Evolutionary conservation across 257 asterid species (phyloP).

Genomic region (Solanum bulbocastanum): DNA sequence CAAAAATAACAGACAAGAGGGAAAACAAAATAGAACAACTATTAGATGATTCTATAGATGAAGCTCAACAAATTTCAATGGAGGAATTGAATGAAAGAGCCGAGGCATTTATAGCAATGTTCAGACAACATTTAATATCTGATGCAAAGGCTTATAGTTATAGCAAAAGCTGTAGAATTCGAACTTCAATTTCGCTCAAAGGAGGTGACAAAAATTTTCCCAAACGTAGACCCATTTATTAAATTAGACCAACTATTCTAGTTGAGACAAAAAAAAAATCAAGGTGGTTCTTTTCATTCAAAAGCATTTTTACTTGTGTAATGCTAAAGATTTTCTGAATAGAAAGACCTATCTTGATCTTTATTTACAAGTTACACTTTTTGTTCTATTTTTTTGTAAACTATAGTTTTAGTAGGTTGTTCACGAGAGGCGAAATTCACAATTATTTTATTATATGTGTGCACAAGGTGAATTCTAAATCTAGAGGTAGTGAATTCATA

Average conservation of each 20-base stretch:
- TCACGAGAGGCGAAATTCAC: background rate
- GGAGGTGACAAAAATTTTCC: background rate
- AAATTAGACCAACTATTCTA: background rate
- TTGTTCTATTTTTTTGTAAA: background rate
- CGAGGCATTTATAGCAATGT: conserved; percentile 86
- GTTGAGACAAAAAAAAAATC: background rate
- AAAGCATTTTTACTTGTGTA: background rate
- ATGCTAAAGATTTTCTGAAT: background rate
- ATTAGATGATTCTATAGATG: conserved; percentile 2
- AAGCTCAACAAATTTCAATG: conserved; percentile 41
- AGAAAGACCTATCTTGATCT: conserved; percentile 1
- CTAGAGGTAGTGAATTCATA: background rate
- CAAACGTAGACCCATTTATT: background rate
- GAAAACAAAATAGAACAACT: background rate
- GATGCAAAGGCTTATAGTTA: conserved; percentile 38
- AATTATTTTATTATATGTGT: background rate
- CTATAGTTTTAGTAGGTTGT: background rate
- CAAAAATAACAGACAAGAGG: background rate
- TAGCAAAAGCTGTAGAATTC: conserved; percentile 15
- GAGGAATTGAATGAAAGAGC: conserved; percentile 78
- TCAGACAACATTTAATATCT: conserved; percentile 78
- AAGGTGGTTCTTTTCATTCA: background rate
- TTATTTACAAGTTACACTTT: background rate
- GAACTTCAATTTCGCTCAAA: background rate
- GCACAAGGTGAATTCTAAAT: background rate